Evolutionary conservation across 2,329 filamentous ascomycete genomes (phyloP).

Genomic region (Ophiostoma novo-ulmi): DNA sequence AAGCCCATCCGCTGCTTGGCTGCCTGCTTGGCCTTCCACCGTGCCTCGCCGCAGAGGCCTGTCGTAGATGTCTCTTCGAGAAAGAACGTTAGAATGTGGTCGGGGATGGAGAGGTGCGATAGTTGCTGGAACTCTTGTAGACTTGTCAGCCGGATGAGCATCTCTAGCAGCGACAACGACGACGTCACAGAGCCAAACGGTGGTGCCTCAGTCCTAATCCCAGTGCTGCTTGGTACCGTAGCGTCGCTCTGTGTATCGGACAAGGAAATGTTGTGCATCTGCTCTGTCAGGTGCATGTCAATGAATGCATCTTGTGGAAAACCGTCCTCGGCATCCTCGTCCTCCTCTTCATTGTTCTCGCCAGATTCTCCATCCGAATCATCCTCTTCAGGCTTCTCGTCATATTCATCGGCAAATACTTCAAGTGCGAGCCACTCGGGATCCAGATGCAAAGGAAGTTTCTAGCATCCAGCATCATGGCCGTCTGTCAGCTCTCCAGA

Average conservation of each 20-base stretch:
- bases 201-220: no score
- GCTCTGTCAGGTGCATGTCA: constrained; percentile 35
- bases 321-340: constrained; percentile 30
- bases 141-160: constrained; percentile 76
- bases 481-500: background rate
- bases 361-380: constrained; percentile 42
- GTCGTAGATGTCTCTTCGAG: constrained; percentile 57
- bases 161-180: constrained; percentile 74
- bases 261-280: constrained; percentile 40
- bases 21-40: constrained; percentile 42
- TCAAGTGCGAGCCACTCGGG: constrained; percentile 90
- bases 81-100: constrained; percentile 86
- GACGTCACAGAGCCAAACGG: constrained; percentile 48
- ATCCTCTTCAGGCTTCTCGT: background rate
- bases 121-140: constrained; percentile 89
- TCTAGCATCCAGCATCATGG: constrained; percentile 39
- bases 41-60: constrained; percentile 44
- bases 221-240: background rate
- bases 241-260: background rate
- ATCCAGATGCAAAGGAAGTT: constrained; percentile 69
- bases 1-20: constrained; percentile 50
- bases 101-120: constrained; percentile 82
- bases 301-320: constrained; percentile 24
- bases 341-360: constrained; percentile 28
- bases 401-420: constrained; percentile 63